A percentile compares a stretch with the other conserved stretches of the same genome.
Conservation (phyloP, 257 asterid species). For the Petrea volubilis region DNA sequence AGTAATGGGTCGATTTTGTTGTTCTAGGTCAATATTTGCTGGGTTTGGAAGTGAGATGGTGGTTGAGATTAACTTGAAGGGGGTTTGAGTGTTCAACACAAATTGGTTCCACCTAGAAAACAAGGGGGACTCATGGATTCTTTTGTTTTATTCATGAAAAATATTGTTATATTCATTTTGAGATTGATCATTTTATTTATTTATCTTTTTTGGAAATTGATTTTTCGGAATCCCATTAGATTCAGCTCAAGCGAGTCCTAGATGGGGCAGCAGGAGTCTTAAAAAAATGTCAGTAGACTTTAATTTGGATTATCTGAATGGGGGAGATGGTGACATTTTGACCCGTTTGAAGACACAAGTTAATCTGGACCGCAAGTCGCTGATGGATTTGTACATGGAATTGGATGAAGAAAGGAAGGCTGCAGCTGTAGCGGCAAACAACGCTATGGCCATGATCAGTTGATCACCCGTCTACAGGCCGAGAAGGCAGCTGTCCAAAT, state of each 20-base stretch:
- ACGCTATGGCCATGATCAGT: slow-evolving; percentile 99
- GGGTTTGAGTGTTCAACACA: slow-evolving; percentile 30
- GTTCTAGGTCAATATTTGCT: slow-evolving; percentile 22
- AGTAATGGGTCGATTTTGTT: slow-evolving; percentile 40
- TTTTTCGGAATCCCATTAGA: slow-evolving; percentile 66
- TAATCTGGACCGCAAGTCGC: slow-evolving; percentile 64
- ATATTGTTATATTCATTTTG: no score
- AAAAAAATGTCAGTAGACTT: slow-evolving; percentile 37
- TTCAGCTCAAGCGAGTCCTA: slow-evolving; percentile 82
- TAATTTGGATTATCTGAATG: slow-evolving; percentile 40
- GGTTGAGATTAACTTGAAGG: slow-evolving; percentile 28
- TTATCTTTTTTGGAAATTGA: no score
- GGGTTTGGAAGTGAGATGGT: slow-evolving; percentile 37
- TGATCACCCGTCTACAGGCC: slow-evolving; percentile 83
- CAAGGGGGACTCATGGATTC: not conserved
- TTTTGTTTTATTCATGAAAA: no score
- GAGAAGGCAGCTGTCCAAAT: slow-evolving; percentile 96
- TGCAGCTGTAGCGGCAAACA: slow-evolving; percentile 92
- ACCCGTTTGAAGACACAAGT: slow-evolving; percentile 56
- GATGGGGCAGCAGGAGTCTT: slow-evolving; percentile 39
- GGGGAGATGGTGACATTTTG: slow-evolving; percentile 42
- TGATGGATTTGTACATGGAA: slow-evolving; percentile 80
- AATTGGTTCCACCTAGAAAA: slow-evolving; percentile 38
- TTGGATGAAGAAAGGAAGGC: slow-evolving; percentile 94
- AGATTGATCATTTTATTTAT: no score